Percentiles rank a stretch among this genome's conserved stretches.
Evolutionary conservation across 352 stramenopile genomes (phyloP).

Genomic region (Pythium aquatile): DNA sequence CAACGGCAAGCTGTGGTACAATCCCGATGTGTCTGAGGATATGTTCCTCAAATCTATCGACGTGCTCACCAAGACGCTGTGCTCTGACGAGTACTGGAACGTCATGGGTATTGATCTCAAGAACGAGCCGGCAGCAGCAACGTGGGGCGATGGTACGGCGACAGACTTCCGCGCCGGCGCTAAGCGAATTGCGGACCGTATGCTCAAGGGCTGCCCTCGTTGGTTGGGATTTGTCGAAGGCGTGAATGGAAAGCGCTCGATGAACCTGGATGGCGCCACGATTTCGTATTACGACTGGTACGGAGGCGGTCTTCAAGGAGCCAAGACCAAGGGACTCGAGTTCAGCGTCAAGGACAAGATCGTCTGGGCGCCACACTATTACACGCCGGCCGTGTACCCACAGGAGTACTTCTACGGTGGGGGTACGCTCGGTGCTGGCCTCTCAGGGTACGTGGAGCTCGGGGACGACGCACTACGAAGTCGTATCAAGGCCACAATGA

Average conservation of each 20-base stretch:
- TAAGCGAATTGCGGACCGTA: conserved; percentile 49
- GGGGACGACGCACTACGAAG: conserved; percentile 37
- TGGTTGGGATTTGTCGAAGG: conserved; percentile 78
- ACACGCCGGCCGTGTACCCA: conserved; percentile 60
- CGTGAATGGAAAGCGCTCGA: conserved; percentile 43
- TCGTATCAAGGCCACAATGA: conserved; percentile 47
- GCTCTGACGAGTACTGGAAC: conserved; percentile 69
- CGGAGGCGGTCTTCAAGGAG: conserved; percentile 47
- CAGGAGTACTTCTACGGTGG: conserved; percentile 59
- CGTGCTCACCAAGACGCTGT: conserved; percentile 41
- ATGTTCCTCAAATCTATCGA: conserved; percentile 14
- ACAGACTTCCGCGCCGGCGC: conserved; percentile 52
- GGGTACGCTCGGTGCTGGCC: conserved; percentile 29
- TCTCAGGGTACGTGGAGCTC: conserved; percentile 50
- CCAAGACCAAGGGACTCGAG: conserved; percentile 38
- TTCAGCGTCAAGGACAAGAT: conserved; percentile 58
- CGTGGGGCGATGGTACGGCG: conserved; percentile 44
- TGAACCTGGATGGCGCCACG: conserved; percentile 42
- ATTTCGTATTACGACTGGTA: conserved; percentile 73
- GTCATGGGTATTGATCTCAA: conserved; percentile 72
- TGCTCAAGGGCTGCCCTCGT: conserved; percentile 60
- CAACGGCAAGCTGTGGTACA: conserved; percentile 42
- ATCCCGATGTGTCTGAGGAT: conserved; percentile 24
- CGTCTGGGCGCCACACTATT: conserved; percentile 80
- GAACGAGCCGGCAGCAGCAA: conserved; percentile 50